Conservation (phyloP, 768 basidiomycete species). For the Tephrocybe sp. region DNA sequence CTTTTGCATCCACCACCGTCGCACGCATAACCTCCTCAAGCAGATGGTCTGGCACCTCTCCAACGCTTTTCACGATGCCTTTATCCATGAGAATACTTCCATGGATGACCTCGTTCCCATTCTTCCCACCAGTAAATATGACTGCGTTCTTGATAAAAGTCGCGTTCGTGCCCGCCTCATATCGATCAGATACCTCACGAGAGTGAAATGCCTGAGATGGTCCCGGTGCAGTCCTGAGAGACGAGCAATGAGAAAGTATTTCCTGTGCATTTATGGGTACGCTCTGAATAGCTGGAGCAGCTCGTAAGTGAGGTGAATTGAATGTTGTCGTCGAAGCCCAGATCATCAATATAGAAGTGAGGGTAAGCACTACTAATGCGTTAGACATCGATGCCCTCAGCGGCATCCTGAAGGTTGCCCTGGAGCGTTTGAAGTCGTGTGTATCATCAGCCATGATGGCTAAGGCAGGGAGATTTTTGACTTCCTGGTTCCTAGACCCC, state of each 20-base stretch:
- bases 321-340: conserved; percentile 13
- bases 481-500: background rate
- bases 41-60: conserved; percentile 43
- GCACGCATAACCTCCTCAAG: conserved; percentile 43
- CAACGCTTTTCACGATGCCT: conserved; percentile 60
- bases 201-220: conserved; percentile 34
- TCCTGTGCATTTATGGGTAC: conserved; percentile 26
- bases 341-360: conserved; percentile 13
- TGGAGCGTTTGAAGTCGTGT: conserved; percentile 8
- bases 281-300: conserved; percentile 8
- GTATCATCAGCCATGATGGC: conserved; percentile 23
- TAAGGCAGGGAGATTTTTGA: conserved; percentile 7
- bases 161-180: conserved; percentile 61
- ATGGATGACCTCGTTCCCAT: conserved; percentile 52
- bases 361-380: conserved; percentile 12
- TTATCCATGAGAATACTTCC: conserved; percentile 71
- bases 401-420: background rate
- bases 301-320: conserved; percentile 1
- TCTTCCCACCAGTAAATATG: conserved; percentile 60
- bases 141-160: conserved; percentile 73
- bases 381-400: conserved; percentile 8
- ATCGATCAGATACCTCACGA: conserved; percentile 60
- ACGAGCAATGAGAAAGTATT: conserved; percentile 50
- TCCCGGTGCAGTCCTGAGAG: conserved; percentile 47
- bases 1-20: conserved; percentile 57